Percentiles rank a stretch among this genome's conserved stretches.
Evolutionary conservation across 1,284 basidiomycete species (phyloP).

Genomic region (Trichosporon inkin): DNA sequence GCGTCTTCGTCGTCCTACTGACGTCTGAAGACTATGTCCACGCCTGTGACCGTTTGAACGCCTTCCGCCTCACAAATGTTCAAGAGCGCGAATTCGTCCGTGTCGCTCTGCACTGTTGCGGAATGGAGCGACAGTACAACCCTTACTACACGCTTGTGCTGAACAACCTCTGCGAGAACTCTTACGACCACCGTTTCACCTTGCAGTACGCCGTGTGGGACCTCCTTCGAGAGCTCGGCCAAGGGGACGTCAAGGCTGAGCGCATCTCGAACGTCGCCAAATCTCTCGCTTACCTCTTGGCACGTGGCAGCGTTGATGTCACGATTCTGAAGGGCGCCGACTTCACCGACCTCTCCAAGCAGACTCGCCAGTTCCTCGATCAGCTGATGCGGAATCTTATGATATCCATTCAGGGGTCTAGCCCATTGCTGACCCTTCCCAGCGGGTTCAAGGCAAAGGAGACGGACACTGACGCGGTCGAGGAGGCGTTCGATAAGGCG

Average conservation of each 20-base stretch:
- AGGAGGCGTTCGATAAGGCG: constrained; percentile 40
- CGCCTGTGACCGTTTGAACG: constrained; percentile 78
- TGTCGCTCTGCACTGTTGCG: constrained; percentile 87
- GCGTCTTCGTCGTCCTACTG: constrained; percentile 89
- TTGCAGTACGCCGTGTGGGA: constrained; percentile 97
- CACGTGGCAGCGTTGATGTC: constrained; percentile 66
- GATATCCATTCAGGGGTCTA: constrained; percentile 65
- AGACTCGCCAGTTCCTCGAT: constrained; percentile 63
- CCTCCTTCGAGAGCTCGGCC: constrained; percentile 85
- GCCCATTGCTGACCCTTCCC: constrained; percentile 55
- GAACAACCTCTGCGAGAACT: constrained; percentile 57
- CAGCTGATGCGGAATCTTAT: constrained; percentile 66
- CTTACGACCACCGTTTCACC: constrained; percentile 75
- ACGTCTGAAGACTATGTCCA: constrained; percentile 95
- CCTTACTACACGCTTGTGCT: constrained; percentile 90
- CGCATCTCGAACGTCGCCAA: constrained; percentile 57
- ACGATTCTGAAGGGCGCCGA: constrained; percentile 83
- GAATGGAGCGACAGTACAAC: constrained; percentile 82
- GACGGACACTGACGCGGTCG: constrained; percentile 51
- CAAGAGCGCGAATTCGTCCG: constrained; percentile 93
- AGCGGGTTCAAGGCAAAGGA: constrained; percentile 35
- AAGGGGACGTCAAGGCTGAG: constrained; percentile 49
- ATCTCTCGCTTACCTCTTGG: constrained; percentile 79
- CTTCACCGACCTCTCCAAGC: constrained; percentile 66
- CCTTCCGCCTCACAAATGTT: constrained; percentile 77